These are phyloP conservation scores for Leucocoprinus sp. DNA, from an alignment of 768 basidiomycete genomes.

Conservation along the genomic window DNA sequence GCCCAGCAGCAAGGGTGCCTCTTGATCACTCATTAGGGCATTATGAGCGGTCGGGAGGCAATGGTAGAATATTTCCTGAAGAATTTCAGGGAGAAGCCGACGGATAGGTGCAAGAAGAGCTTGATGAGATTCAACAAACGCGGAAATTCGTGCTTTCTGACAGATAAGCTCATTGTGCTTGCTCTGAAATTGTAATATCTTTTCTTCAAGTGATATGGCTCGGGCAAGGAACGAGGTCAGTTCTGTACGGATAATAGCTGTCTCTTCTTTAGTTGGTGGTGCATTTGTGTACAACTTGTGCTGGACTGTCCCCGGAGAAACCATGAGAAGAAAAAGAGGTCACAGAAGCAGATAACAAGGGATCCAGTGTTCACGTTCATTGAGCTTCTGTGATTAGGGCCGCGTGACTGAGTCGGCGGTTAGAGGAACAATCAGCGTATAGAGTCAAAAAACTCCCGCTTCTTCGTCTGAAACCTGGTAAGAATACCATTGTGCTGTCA, in stretches of 20 bases:
- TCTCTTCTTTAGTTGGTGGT: neutral
- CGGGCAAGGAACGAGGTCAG: neutral
- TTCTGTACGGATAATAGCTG: neutral
- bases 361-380: too few relatives aligned
- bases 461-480: too few relatives aligned
- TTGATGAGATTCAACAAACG: neutral
- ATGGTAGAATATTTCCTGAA: conserved; percentile 16
- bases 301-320: neutral
- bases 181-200: neutral
- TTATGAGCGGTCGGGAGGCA: conserved; percentile 15
- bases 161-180: neutral
- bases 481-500: too few relatives aligned
- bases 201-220: neutral
- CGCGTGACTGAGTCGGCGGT: too few relatives aligned
- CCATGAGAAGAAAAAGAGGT: neutral
- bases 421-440: too few relatives aligned
- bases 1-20: conserved; percentile 17
- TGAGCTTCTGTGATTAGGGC: too few relatives aligned
- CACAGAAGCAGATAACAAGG: neutral
- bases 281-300: neutral
- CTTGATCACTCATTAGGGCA: conserved; percentile 10
- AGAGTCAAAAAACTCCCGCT: too few relatives aligned
- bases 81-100: conserved; percentile 14
- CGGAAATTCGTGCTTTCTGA: neutral
- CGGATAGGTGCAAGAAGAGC: conserved; percentile 13